phyloP scores from a whole-genome alignment of 2,329 filamentous ascomycete species.

The Epichloe sibirici region DNA sequence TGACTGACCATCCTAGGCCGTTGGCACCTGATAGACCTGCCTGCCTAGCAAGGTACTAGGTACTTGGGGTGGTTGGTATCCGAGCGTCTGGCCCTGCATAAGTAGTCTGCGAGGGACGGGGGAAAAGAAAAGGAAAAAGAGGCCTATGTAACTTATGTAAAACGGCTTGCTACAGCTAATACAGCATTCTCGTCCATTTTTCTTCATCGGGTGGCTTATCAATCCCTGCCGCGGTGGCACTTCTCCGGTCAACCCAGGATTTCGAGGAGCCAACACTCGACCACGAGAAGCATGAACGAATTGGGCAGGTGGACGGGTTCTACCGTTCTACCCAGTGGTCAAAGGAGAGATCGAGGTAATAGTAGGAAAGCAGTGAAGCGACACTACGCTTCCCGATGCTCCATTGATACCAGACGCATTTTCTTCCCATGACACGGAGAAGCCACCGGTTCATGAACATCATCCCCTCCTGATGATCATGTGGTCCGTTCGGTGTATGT shows the following conservation, averaged over 20 bases:
- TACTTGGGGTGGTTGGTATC: too few relatives aligned
- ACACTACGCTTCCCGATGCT: too few relatives aligned
- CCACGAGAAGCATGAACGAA: not conserved
- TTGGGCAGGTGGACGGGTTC: not conserved
- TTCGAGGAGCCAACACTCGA: not conserved
- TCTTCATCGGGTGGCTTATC: not conserved
- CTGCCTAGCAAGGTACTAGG: too few relatives aligned
- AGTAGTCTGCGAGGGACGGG: not conserved
- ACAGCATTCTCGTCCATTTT: not conserved
- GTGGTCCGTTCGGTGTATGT: not conserved
- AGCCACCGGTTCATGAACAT: not conserved
- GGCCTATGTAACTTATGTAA: not conserved
- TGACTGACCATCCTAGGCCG: too few relatives aligned
- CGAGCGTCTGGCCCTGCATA: too few relatives aligned
- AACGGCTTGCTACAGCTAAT: not conserved
- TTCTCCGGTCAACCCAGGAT: not conserved
- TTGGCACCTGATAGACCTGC: too few relatives aligned
- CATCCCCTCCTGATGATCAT: not conserved
- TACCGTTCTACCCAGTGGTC: too few relatives aligned
- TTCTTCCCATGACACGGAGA: too few relatives aligned
- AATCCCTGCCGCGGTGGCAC: not conserved
- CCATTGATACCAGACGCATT: too few relatives aligned
- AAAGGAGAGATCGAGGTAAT: too few relatives aligned
- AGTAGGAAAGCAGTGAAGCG: too few relatives aligned
- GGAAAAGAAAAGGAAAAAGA: not conserved